Conservation (phyloP, 2,329 filamentous ascomycete species). For the Aspergillus neotritici region DNA sequence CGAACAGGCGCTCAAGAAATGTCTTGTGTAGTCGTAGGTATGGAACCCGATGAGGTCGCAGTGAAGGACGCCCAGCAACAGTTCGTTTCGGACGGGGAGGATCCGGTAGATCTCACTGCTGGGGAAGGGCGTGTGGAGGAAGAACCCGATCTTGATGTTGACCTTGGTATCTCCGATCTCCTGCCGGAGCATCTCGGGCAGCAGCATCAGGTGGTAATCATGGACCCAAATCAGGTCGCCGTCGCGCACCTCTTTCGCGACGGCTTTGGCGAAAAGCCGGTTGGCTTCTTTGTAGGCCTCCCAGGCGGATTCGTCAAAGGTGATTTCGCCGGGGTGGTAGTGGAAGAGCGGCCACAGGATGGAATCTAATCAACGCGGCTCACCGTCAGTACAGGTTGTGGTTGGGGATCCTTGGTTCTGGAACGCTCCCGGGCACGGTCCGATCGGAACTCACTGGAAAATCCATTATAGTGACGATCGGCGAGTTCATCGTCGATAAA, state of each 20-base stretch:
- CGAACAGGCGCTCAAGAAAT: conserved; percentile 96
- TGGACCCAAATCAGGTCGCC: conserved; percentile 97
- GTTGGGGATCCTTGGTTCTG: background rate
- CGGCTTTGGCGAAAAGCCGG: conserved; percentile 79
- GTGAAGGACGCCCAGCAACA: conserved; percentile 80
- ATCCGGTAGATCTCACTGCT: conserved; percentile 97
- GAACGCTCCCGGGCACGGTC: background rate
- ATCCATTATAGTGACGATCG: conserved; percentile 95
- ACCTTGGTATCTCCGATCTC: conserved; percentile 75
- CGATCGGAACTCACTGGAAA: conserved; percentile 65
- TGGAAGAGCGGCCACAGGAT: conserved; percentile 99
- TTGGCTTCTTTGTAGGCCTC: conserved; percentile 90
- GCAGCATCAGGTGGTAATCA: conserved; percentile 96
- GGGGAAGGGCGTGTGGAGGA: conserved; percentile 94
- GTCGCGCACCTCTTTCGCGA: conserved; percentile 82
- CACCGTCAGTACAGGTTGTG: conserved; percentile 10
- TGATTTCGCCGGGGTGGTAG: conserved; percentile 97
- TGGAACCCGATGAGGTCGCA: conserved; percentile 97
- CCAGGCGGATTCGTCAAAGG: conserved; percentile 94
- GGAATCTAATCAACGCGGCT: conserved; percentile 56
- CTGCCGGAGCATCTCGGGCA: conserved; percentile 90
- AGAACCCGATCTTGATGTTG: conserved; percentile 97
- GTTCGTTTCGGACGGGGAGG: conserved; percentile 81
- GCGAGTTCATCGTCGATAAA: conserved; percentile 92
- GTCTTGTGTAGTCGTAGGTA: conserved; percentile 97